phyloP scores from a whole-genome alignment of 495 filamentous ascomycete genomes.

The Hypoxylon rickii region DNA sequence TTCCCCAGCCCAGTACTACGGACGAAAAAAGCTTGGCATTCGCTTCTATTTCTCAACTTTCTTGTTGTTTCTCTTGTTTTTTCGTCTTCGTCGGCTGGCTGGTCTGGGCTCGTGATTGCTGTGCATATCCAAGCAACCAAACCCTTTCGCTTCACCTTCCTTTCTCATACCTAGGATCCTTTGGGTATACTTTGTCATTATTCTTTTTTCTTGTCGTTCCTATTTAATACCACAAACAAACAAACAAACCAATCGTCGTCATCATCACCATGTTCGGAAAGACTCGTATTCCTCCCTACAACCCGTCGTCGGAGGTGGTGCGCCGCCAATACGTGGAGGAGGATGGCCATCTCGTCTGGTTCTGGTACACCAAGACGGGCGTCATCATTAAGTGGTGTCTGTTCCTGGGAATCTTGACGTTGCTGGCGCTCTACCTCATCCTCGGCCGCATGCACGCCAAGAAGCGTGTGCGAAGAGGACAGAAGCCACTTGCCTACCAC shows the following conservation, averaged over 20 bases:
- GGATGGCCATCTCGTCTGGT: slow-evolving; percentile 44
- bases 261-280: slow-evolving; percentile 34
- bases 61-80: not conserved
- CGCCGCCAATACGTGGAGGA: slow-evolving; percentile 40
- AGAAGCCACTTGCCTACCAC: slow-evolving; percentile 68
- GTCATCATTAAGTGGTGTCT: slow-evolving; percentile 70
- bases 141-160: not conserved
- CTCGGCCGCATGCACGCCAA: slow-evolving; percentile 70
- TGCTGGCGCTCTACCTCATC: slow-evolving; percentile 60
- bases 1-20: slow-evolving; percentile 8
- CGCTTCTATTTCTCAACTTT: slow-evolving; percentile 13
- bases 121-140: slow-evolving; percentile 15
- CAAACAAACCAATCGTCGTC: too few species aligned
- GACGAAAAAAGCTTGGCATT: slow-evolving; percentile 29
- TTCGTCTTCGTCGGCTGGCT: slow-evolving; percentile 5
- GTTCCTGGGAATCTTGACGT: slow-evolving; percentile 58
- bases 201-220: not conserved
- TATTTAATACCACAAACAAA: not conserved
- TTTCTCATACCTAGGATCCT: slow-evolving; percentile 8
- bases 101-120: slow-evolving; percentile 18
- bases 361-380: slow-evolving; percentile 56
- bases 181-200: too few species aligned
- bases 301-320: slow-evolving; percentile 12
- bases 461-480: slow-evolving; percentile 62
- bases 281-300: slow-evolving; percentile 20